Evolutionary conservation across 2,329 filamentous ascomycete species (phyloP).

Genomic region (Penicillium sp.): DNA sequence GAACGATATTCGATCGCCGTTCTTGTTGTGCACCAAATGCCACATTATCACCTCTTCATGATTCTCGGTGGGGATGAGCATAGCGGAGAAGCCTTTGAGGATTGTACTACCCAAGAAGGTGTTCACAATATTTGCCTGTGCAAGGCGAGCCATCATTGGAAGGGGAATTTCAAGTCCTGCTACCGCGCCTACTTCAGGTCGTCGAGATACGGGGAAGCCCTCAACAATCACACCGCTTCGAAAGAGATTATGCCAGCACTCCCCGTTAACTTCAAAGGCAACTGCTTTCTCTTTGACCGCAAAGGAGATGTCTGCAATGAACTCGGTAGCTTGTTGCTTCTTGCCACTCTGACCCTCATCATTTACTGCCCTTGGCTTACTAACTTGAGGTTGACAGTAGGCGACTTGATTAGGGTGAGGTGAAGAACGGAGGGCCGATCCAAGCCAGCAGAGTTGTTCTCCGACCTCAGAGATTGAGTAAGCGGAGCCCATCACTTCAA

Average conservation of each 20-base stretch:
- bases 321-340: not conserved
- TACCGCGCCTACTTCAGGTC: conserved; percentile 17
- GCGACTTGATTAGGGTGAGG: conserved; percentile 19
- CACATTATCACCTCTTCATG: conserved; percentile 35
- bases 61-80: conserved; percentile 37
- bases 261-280: conserved; percentile 21
- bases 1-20: conserved; percentile 37
- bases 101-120: conserved; percentile 36
- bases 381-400: conserved; percentile 23
- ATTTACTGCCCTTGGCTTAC: not conserved
- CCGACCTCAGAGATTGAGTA: conserved; percentile 41
- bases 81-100: conserved; percentile 46
- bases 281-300: not conserved
- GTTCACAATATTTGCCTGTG: conserved; percentile 19
- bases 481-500: conserved; percentile 7
- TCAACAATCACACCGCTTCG: conserved; percentile 36
- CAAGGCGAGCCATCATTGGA: conserved; percentile 4
- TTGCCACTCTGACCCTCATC: not conserved
- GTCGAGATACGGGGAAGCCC: conserved; percentile 38
- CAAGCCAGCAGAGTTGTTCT: conserved; percentile 47
- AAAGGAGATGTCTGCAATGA: not conserved
- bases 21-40: conserved; percentile 35
- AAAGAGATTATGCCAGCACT: conserved; percentile 43
- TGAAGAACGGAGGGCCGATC: conserved; percentile 39
- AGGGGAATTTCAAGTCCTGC: conserved; percentile 41